Conservation (phyloP, 176 grass and related monocot species). For the Coix lacrymajobi region DNA sequence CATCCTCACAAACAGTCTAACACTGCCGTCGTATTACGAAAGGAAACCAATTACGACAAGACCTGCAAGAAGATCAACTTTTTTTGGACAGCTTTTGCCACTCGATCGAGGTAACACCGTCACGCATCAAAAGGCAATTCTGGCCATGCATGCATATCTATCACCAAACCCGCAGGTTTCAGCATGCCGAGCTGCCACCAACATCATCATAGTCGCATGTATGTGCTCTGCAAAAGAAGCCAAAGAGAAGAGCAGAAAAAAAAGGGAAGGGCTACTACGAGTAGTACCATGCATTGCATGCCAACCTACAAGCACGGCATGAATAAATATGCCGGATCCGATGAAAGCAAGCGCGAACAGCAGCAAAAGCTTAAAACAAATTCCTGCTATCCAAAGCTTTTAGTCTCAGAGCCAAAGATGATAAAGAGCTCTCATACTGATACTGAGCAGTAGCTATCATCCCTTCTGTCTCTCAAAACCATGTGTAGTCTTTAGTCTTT, state of each 20-base stretch:
- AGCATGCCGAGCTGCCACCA: conserved; percentile 10
- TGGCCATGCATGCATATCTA: background rate
- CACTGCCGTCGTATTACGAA: too few relatives aligned
- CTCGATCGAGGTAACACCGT: conserved; percentile 10
- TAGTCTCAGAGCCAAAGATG: background rate
- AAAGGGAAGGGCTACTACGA: background rate
- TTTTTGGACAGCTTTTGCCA: background rate
- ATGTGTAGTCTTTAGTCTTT: background rate
- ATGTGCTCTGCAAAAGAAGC: conserved; percentile 21
- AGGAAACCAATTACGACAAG: too few relatives aligned
- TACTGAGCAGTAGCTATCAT: conserved; percentile 10
- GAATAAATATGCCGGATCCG: conserved; percentile 21
- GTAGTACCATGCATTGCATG: background rate
- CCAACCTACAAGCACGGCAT: background rate
- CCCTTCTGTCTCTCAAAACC: conserved; percentile 12
- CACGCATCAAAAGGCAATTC: conserved; percentile 19
- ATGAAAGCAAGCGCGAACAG: conserved; percentile 14
- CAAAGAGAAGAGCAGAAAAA: background rate
- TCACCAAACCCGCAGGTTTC: background rate
- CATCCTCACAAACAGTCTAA: too few relatives aligned
- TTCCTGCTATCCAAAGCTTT: conserved; percentile 9
- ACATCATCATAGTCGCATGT: background rate
- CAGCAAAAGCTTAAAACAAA: background rate
- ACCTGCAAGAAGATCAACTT: background rate
- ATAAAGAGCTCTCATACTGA: background rate